A percentile compares a stretch with the other conserved stretches of the same genome.
Evolutionary conservation across 805 yeast species (phyloP).

Genomic region (Candida krabiensis): DNA sequence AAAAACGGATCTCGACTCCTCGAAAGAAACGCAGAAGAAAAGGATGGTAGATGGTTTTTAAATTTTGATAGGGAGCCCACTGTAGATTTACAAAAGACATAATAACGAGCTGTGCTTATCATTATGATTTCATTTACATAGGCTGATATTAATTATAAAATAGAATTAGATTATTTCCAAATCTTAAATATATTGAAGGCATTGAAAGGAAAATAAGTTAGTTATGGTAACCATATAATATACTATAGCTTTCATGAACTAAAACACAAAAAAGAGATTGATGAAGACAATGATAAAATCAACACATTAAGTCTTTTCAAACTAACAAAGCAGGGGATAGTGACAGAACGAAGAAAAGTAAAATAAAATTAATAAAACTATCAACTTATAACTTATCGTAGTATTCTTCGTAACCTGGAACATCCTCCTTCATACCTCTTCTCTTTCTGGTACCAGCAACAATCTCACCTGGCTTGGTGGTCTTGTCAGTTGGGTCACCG

Average conservation of each 20-base stretch:
- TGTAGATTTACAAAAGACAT: too few relatives aligned
- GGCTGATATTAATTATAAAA: too few relatives aligned
- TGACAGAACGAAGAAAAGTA: slow-evolving; percentile 8
- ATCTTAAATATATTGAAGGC: too few relatives aligned
- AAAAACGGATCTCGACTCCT: slow-evolving; percentile 1
- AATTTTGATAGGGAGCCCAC: too few relatives aligned
- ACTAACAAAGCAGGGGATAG: slow-evolving; percentile 4
- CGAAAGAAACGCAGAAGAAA: too few relatives aligned
- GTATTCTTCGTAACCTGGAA: slow-evolving; percentile 99
- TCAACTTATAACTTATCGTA: slow-evolving; percentile 77
- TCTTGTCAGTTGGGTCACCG: slow-evolving; percentile 92
- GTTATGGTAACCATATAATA: too few relatives aligned
- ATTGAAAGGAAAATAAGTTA: too few relatives aligned
- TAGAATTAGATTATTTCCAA: too few relatives aligned
- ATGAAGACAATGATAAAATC: too few relatives aligned
- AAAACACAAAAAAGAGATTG: slow-evolving; percentile 1
- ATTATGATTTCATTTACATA: too few relatives aligned
- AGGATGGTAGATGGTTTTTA: too few relatives aligned
- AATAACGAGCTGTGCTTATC: too few relatives aligned
- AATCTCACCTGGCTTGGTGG: slow-evolving; percentile 63
- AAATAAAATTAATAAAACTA: slow-evolving; percentile 10
- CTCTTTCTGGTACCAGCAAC: slow-evolving; percentile 77
- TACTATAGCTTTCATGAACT: background rate
- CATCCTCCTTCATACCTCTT: slow-evolving; percentile 94
- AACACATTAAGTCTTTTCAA: slow-evolving; percentile 2